These are phyloP conservation scores for Naematelia aurantialba DNA, from an alignment of 768 basidiomycete species.

Conservation along the genomic window DNA sequence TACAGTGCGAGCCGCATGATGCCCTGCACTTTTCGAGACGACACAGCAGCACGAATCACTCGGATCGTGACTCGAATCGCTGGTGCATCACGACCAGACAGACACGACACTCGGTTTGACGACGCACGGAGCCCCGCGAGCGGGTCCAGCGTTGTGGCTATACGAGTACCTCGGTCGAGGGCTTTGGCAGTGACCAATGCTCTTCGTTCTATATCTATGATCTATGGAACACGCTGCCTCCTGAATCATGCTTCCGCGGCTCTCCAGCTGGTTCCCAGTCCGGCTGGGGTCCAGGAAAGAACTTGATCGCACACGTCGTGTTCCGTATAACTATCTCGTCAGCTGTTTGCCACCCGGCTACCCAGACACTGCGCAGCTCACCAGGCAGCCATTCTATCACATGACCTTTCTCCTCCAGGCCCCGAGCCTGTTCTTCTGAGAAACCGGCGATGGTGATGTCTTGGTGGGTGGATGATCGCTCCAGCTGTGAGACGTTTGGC, in stretches of 20 bases:
- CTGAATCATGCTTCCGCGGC: constrained; percentile 25
- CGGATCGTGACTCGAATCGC: no score
- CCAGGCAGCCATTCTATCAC: constrained; percentile 24
- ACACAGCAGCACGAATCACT: no score
- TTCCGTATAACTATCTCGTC: constrained; percentile 18
- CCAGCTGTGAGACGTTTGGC: constrained; percentile 28
- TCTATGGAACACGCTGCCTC: constrained; percentile 24
- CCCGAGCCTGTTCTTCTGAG: constrained; percentile 19
- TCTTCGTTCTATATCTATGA: no score
- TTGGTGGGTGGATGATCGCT: constrained; percentile 12
- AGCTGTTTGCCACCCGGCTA: constrained; percentile 4
- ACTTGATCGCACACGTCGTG: constrained; percentile 24
- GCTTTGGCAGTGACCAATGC: no score
- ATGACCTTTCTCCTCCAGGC: constrained; percentile 29
- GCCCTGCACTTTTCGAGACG: no score
- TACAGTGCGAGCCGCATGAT: neutral
- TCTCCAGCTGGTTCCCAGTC: constrained; percentile 30
- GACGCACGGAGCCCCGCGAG: no score
- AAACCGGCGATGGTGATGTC: constrained; percentile 27
- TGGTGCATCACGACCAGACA: no score
- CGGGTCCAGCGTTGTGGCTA: no score
- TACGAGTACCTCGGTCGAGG: no score
- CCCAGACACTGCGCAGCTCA: constrained; percentile 8
- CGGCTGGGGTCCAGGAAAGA: constrained; percentile 8
- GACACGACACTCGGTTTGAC: no score